Evolutionary conservation across 805 yeast genomes (phyloP).

Genomic region (Millerozyma acaciae): DNA sequence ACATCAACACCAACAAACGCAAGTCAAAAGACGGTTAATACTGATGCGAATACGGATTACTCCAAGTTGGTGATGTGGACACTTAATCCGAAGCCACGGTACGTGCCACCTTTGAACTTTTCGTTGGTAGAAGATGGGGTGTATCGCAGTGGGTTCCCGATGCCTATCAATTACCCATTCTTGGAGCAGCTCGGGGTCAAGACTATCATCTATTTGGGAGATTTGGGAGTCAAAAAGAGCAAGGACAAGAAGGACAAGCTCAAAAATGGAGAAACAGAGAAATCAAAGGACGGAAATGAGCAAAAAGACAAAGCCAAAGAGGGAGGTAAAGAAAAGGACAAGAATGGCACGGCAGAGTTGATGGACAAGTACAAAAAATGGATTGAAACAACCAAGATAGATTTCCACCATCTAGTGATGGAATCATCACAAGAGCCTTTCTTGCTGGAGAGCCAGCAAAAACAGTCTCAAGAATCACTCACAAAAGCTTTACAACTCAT

Average conservation of each 20-base stretch:
- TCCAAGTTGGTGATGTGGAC: conserved; percentile 7
- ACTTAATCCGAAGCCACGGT: conserved; percentile 15
- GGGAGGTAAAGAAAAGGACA: conserved; percentile 22
- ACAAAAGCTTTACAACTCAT: conserved; percentile 53
- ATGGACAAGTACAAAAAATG: conserved; percentile 63
- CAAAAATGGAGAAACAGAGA: conserved; percentile 10
- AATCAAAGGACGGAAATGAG: conserved; percentile 9
- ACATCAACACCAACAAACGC: background rate
- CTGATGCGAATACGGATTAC: conserved; percentile 2
- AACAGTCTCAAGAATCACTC: conserved; percentile 44
- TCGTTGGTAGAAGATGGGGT: conserved; percentile 83
- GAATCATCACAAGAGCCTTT: conserved; percentile 75
- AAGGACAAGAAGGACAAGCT: conserved; percentile 17
- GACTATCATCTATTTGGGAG: conserved; percentile 82
- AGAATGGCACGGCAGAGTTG: conserved; percentile 51
- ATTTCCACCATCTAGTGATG: conserved; percentile 59
- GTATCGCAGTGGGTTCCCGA: conserved; percentile 92
- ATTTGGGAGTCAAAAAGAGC: conserved; percentile 37
- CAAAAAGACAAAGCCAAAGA: conserved; percentile 10
- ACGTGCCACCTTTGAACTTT: conserved; percentile 89
- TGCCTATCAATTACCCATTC: conserved; percentile 79
- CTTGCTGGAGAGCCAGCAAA: conserved; percentile 47
- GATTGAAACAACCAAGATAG: conserved; percentile 50
- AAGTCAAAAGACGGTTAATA: background rate
- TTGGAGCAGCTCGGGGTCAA: conserved; percentile 62